Conservation (phyloP, 306 rosid species). For the Inga leiocalycina region DNA sequence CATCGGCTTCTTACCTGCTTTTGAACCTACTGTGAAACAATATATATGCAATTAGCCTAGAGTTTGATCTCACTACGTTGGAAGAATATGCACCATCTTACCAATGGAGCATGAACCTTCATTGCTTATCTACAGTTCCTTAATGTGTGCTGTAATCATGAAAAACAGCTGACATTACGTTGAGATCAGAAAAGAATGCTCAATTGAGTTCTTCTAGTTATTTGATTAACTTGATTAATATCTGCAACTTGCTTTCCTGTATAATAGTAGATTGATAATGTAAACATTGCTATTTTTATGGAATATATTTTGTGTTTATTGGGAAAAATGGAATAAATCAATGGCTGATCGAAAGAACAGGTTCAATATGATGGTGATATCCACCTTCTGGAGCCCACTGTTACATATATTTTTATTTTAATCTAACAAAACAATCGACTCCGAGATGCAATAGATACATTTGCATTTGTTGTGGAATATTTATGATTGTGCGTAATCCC, state of each 20-base stretch:
- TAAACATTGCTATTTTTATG: slow-evolving; percentile 1
- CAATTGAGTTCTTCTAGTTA: slow-evolving; percentile 7
- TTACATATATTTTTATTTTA: slow-evolving; percentile 4
- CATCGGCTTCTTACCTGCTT: slow-evolving; percentile 10
- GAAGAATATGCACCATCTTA: slow-evolving; percentile 18
- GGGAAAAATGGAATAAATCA: slow-evolving; percentile 8
- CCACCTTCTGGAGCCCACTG: slow-evolving; percentile 6
- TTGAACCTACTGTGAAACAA: slow-evolving; percentile 28
- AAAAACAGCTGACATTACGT: slow-evolving; percentile 17
- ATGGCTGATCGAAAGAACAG: background rate
- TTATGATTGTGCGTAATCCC: background rate
- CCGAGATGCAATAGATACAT: background rate
- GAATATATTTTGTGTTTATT: slow-evolving; percentile 9
- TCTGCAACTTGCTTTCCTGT: slow-evolving; percentile 26
- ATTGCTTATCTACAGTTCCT: background rate
- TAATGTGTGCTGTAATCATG: slow-evolving; percentile 16
- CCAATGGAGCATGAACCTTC: slow-evolving; percentile 5
- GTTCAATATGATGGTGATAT: slow-evolving; percentile 3
- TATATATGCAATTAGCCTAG: slow-evolving; percentile 31
- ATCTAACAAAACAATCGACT: background rate
- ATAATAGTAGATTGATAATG: slow-evolving; percentile 25
- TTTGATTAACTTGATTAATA: background rate
- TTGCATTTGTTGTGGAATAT: background rate
- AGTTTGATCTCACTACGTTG: slow-evolving; percentile 24
- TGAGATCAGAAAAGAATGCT: slow-evolving; percentile 14